Percentiles rank a stretch among this genome's conserved stretches.
Evolutionary conservation across 2,329 filamentous ascomycete genomes (phyloP).

Genomic region (Claviceps africana): DNA sequence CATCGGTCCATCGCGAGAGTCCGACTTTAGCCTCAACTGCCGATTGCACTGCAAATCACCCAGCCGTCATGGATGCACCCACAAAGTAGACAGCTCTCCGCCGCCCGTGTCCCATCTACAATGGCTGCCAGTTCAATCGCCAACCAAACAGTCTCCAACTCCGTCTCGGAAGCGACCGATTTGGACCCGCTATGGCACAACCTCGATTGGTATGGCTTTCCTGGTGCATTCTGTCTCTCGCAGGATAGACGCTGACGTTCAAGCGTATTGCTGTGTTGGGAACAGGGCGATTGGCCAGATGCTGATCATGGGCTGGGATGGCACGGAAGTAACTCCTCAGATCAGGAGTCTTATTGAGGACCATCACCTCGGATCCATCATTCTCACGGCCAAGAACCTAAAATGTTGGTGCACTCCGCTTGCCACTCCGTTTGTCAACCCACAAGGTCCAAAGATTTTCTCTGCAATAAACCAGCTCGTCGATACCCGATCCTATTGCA

Average conservation of each 20-base stretch:
- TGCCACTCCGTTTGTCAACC: background rate
- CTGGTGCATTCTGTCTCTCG: background rate
- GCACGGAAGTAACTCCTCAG: slow-evolving; percentile 68
- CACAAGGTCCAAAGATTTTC: background rate
- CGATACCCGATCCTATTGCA: background rate
- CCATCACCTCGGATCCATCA: slow-evolving; percentile 77
- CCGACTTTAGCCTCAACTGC: background rate
- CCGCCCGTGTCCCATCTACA: slow-evolving; percentile 10
- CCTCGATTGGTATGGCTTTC: slow-evolving; percentile 52
- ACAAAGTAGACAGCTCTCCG: slow-evolving; percentile 12
- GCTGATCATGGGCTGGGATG: slow-evolving; percentile 77
- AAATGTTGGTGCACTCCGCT: slow-evolving; percentile 46
- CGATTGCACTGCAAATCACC: background rate
- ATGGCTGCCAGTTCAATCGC: slow-evolving; percentile 16
- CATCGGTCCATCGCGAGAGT: background rate
- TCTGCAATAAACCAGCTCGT: background rate
- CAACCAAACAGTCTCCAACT: slow-evolving; percentile 16
- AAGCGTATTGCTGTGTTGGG: background rate
- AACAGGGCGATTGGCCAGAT: slow-evolving; percentile 58
- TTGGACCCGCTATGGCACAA: slow-evolving; percentile 58
- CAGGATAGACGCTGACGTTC: slow-evolving; percentile 1
- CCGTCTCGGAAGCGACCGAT: slow-evolving; percentile 12
- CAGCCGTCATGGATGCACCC: slow-evolving; percentile 6
- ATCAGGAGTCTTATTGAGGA: slow-evolving; percentile 69
- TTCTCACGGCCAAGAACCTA: slow-evolving; percentile 71